Conservation (phyloP, 768 basidiomycete species). For the Hericium coralloides region DNA sequence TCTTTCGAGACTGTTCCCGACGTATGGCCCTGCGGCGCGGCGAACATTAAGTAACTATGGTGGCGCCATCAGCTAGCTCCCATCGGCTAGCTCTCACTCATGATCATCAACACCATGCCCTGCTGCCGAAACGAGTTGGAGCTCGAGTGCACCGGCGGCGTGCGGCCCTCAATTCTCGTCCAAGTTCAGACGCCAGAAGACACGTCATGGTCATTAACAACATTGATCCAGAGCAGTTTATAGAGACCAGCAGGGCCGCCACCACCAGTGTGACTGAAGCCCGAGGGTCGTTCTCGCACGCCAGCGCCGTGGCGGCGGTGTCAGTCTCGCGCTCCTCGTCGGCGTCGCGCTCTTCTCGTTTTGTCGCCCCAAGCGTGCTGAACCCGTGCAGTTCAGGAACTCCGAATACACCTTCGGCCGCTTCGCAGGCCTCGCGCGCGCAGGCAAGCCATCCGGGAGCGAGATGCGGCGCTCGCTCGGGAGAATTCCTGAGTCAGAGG, state of each 20-base stretch:
- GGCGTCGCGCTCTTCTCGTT: conserved; percentile 13
- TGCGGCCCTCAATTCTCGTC: neutral
- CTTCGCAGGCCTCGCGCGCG: neutral
- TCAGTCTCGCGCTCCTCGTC: conserved; percentile 27
- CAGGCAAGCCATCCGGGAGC: neutral
- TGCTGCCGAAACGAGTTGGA: neutral
- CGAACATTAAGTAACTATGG: conserved; percentile 20
- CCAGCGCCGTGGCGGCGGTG: conserved; percentile 40
- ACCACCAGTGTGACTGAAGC: conserved; percentile 3
- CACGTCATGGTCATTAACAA: conserved; percentile 19
- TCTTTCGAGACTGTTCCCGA: neutral
- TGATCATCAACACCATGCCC: conserved; percentile 30
- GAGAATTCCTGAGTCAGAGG: conserved; percentile 6
- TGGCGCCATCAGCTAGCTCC: conserved; percentile 16
- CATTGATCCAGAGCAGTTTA: conserved; percentile 18
- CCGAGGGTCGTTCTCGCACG: conserved; percentile 17
- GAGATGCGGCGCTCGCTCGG: neutral
- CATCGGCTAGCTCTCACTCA: conserved; percentile 21
- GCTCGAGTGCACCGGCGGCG: neutral
- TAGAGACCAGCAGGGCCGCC: conserved; percentile 16
- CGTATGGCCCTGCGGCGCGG: conserved; percentile 28
- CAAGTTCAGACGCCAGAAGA: neutral
- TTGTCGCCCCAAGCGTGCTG: conserved; percentile 3
- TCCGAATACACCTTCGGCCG: neutral
- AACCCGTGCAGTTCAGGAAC: neutral